Base-by-base conservation (phyloP, 148 eudicot species). In the Amaranthus cruentus region DNA sequence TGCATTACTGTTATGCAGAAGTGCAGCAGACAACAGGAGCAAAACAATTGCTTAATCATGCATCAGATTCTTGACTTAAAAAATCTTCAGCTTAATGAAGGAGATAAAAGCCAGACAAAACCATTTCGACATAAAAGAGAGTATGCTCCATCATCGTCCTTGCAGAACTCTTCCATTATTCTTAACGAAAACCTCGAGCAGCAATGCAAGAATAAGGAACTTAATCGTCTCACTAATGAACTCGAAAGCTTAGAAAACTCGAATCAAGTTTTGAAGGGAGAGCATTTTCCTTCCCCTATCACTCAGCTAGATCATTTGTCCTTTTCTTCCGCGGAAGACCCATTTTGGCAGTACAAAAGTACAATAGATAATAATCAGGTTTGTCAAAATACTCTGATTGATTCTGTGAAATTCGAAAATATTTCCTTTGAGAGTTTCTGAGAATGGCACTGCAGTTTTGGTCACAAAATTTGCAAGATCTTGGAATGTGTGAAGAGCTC, bases 381-480 rank as follows among this genome's bases (percentile, higher is more conserved):
- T 76, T 42, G 82, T 76, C 68, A 55, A 28, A 28, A 28, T 28
- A 42, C 63, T 46, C 63, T 21, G 7, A 4, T 38, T 42, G 7
- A 12, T 66, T 47, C 58, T 47, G 55, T 5, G 13, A 56, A 47
- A 28, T 7, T 57, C 66, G 43, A 3, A 28, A 57, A 52, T 43
- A 44, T 43, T 3, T 12, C 13, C n/a, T 44, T 42, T 12, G 21
- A 59, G 62, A 38, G 42, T 18, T 58, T 68, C 28, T 68, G 60
- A 54, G 7, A 53, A 43, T 56, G 66, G 51, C 7, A 70, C 6
- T 80, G 82, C 87, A 91, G 93, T 82, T 86, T 65, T 91, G 93
- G 97, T 77, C 89, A 14, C 88, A 89, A 81, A 89, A 83, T 78
- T 69, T 87, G 79, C 91, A 91, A 86, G 97, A 87, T 68, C 85